A percentile compares a stretch with the other conserved stretches of the same genome.
Conservation (phyloP, 2,329 filamentous ascomycete genomes). For the Xylaria arbuscula region DNA sequence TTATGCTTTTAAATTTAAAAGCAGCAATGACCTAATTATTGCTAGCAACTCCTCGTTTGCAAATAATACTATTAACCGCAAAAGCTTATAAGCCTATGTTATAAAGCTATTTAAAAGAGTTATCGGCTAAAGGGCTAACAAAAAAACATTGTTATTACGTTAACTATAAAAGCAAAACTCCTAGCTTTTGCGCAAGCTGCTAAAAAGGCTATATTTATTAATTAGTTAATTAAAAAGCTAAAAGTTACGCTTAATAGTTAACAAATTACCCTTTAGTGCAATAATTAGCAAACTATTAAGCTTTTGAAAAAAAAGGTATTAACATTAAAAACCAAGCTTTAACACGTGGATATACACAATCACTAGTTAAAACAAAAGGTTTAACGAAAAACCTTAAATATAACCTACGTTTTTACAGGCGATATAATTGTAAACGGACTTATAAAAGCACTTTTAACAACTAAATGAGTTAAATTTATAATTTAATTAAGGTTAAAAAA, state of each 20-base stretch:
- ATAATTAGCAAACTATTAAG: slow-evolving; percentile 26
- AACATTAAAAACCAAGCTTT: slow-evolving; percentile 2
- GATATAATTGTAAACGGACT: too few relatives aligned
- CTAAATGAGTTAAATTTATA: too few relatives aligned
- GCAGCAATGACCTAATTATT: too few relatives aligned
- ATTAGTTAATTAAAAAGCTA: slow-evolving; percentile 1
- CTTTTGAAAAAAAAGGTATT: neutral
- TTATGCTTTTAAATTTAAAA: neutral
- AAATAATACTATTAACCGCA: too few relatives aligned
- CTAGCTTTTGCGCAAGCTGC: slow-evolving; percentile 17
- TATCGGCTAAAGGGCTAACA: slow-evolving; percentile 17
- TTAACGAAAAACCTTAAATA: too few relatives aligned
- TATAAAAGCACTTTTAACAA: too few relatives aligned
- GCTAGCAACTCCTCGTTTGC: too few relatives aligned
- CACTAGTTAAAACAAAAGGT: too few relatives aligned
- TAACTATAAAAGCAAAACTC: slow-evolving; percentile 18
- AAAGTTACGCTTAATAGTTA: neutral
- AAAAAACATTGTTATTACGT: slow-evolving; percentile 13
- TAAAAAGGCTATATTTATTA: slow-evolving; percentile 18
- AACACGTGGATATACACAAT: slow-evolving; percentile 6
- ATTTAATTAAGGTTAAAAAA: too few relatives aligned
- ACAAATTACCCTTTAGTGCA: neutral
- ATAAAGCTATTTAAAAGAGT: slow-evolving; percentile 14
- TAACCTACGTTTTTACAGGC: too few relatives aligned
- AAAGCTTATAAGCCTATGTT: too few relatives aligned